Evolutionary conservation across 768 basidiomycete species (phyloP), one percentile per base, ranked within the genome.

Genomic region (Cyclocybe cylindracea): DNA sequence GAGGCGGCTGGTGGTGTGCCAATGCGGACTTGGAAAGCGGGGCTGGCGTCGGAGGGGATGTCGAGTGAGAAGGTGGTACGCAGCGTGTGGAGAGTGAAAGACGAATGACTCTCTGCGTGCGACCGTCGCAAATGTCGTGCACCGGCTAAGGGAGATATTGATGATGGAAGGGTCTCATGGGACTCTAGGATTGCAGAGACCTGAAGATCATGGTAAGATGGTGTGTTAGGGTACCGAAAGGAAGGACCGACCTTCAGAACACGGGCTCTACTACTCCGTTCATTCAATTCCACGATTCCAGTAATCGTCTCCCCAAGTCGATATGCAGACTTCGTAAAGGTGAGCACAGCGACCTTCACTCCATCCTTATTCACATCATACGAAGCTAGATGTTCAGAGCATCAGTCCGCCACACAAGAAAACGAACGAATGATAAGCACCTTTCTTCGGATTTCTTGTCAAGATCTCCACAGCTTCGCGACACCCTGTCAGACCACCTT

Each of bases 341-440:
- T 97, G 10, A 99, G 69, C 35, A 91, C 86, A 5, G 96, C 95
- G 51, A 98, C 93, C 38, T 85, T 84, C 35, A 89, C 81, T 0
- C 90, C 93, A 34, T 96, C 92, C 74, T 98, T 97, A 64, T 86
- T 90, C 49, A 98, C 94, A 70, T 98, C 95, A 69, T 93, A 98
- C 1, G 94, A 94, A 36, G 87, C 94, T 96, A 58, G 18, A 54
- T 9, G 18, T 44, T 29, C 50, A 33, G 24, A 13, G 8, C 19
- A 50, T 53, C 36, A 54, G 37, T 39, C 32, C 39, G 18, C 41
- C 29, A 40, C 32, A 11, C 19, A 36, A n/a, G 16, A 42, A 39
- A 50, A 10, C 10, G 24, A 34, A 43, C 8, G 6, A 7, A 50
- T 8, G 33, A 57, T 36, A 61, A 82, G 44, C 50, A 92, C 94